Conservation (phyloP, 2,329 filamentous ascomycete species). For the Pseudogymnoascus sp. region DNA sequence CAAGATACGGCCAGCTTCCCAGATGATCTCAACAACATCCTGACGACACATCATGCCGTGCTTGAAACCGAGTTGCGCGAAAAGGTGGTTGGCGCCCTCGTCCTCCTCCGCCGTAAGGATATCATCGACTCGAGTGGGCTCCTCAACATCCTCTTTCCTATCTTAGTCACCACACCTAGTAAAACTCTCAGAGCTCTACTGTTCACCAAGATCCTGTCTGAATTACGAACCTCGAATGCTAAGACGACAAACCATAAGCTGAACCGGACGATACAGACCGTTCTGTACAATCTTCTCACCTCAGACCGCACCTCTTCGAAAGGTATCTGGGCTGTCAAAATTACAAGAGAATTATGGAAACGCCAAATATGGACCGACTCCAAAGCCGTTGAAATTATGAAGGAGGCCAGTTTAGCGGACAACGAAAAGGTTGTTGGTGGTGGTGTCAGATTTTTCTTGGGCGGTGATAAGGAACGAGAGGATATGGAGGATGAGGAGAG, state of each 20-base stretch:
- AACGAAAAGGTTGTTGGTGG: slow-evolving; percentile 89
- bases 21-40: slow-evolving; percentile 69
- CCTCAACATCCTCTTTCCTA: slow-evolving; percentile 86
- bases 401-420: slow-evolving; percentile 77
- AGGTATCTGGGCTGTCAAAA: slow-evolving; percentile 89
- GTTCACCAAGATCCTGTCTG: slow-evolving; percentile 85
- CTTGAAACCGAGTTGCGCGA: slow-evolving; percentile 81
- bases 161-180: slow-evolving; percentile 83
- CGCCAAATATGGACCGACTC: slow-evolving; percentile 92
- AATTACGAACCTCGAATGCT: slow-evolving; percentile 78
- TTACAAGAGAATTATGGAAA: slow-evolving; percentile 93
- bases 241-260: slow-evolving; percentile 86
- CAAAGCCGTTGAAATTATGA: slow-evolving; percentile 96
- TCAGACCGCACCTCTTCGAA: slow-evolving; percentile 78
- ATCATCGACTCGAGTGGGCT: slow-evolving; percentile 77
- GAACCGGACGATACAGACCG: slow-evolving; percentile 87
- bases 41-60: slow-evolving; percentile 72
- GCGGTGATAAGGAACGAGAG: slow-evolving; percentile 91
- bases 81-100: slow-evolving; percentile 86
- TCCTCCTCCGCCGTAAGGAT: slow-evolving; percentile 82
- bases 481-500: slow-evolving; percentile 84
- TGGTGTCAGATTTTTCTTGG: slow-evolving; percentile 88
- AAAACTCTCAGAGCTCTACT: slow-evolving; percentile 78
- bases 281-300: slow-evolving; percentile 83
- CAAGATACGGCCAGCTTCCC: slow-evolving; percentile 69